Evolutionary conservation across 768 basidiomycete species (phyloP), one percentile per base, ranked within the genome.

Genomic region (Hygrophorus pudorinus): DNA sequence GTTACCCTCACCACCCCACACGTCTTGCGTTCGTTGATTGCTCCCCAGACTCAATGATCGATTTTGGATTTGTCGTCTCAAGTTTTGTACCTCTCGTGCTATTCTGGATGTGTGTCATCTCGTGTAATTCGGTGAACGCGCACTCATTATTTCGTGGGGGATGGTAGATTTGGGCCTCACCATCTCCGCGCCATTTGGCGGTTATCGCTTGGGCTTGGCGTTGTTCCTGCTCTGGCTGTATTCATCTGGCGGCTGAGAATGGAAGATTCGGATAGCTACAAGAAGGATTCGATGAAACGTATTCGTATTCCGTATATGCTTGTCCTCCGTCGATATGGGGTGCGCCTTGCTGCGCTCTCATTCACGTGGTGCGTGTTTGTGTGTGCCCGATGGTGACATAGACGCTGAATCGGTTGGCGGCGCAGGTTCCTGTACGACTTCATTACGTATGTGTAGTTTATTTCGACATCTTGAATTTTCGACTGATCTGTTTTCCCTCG

Each of bases 151-250:
- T 8, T 44, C 33, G 33, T 46, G 16, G 49, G 35, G 0, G 12
- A 5, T 27, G 6, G 31, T 46, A 87, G 83, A 53, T 91, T 85
- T 48, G 85, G 87, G 27, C 54, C 74, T 33, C 63, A 85, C 48
- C 90, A 92, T 57, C 77, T 93, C 34, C 76, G 84, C 20, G 85
- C 84, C 2, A 84, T 89, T 3, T 94, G 90, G 90, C 80, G 91
- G 41, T 54, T 87, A 35, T 85, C 89, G 16, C 73, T 94, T 8
- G 91, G 87, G 27, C 73, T 94, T 7, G 91, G 91, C 28, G 65
- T 82, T 32, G 56, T 94, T 44, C 91, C 91, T 29, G 90, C 91
- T 5, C 51, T 78, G 10, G 73, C 76, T 6, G 82, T 93, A n/a
- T 78, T 93, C 54, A 53, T 88, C 40, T 93, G 91, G 89, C 87